Evolutionary conservation across 805 yeast genomes (phyloP).

Genomic region (Tetrapisispora pingtungensis): DNA sequence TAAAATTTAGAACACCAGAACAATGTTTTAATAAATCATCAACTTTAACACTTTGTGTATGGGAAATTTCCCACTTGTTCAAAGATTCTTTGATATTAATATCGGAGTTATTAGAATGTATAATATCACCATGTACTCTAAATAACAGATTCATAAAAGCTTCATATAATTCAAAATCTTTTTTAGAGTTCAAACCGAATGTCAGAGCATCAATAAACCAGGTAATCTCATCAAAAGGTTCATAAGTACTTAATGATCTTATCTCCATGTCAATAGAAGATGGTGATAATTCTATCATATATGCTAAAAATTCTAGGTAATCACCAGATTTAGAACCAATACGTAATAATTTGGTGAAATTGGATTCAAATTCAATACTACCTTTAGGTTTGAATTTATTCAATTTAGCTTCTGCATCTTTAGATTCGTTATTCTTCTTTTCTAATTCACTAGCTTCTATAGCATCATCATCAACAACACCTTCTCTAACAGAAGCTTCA

Average conservation of each 20-base stretch:
- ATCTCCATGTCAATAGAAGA: conserved; percentile 77
- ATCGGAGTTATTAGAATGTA: conserved; percentile 34
- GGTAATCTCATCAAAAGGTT: conserved; percentile 59
- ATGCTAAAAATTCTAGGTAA: conserved; percentile 42
- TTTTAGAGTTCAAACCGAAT: conserved; percentile 44
- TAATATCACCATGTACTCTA: conserved; percentile 73
- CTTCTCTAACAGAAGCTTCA: conserved; percentile 41
- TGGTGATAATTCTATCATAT: conserved; percentile 57
- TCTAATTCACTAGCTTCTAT: conserved; percentile 9
- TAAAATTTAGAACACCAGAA: conserved; percentile 62
- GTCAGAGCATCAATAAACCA: conserved; percentile 60
- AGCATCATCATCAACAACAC: conserved; percentile 20
- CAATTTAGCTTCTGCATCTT: conserved; percentile 24
- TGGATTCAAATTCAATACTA: conserved; percentile 52
- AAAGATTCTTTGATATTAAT: conserved; percentile 38
- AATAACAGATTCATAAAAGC: conserved; percentile 70
- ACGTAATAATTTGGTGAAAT: conserved; percentile 58
- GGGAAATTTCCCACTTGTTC: conserved; percentile 38
- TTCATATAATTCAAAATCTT: conserved; percentile 66
- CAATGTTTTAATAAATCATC: conserved; percentile 70
- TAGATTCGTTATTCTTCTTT: conserved; percentile 11
- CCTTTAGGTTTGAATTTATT: conserved; percentile 21
- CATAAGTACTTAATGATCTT: conserved; percentile 57
- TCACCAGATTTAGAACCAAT: conserved; percentile 35
- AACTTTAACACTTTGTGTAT: conserved; percentile 38